These are phyloP conservation scores for Populus tremula DNA, from an alignment of 345 rosid species.

Conservation along the genomic window DNA sequence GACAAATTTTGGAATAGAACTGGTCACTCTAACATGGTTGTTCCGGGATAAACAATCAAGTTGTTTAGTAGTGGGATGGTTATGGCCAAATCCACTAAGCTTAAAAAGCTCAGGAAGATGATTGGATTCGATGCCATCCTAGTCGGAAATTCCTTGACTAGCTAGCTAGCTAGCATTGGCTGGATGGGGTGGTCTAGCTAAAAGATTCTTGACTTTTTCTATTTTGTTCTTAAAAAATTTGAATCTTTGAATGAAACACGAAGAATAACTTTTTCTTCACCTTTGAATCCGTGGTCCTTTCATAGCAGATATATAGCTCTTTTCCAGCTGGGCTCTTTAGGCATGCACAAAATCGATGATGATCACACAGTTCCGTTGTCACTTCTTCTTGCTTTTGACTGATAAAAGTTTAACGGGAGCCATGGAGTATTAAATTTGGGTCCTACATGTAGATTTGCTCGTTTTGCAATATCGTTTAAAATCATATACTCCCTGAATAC, in stretches of 20 bases:
- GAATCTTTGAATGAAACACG: conserved; percentile 22
- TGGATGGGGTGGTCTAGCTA: conserved; percentile 24
- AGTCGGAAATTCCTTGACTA: conserved; percentile 12
- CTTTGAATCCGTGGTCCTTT: conserved; percentile 25
- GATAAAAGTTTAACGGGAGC: conserved; percentile 12
- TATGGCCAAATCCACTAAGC: conserved; percentile 36
- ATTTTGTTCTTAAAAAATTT: conserved; percentile 1
- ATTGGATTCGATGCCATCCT: conserved; percentile 42
- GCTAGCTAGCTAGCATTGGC: neutral
- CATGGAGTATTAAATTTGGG: conserved; percentile 7
- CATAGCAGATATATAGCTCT: neutral
- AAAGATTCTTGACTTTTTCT: conserved; percentile 24
- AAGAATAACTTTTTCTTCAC: neutral
- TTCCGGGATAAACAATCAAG: neutral
- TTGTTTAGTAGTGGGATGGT: conserved; percentile 21
- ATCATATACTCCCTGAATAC: neutral
- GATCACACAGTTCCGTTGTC: conserved; percentile 10
- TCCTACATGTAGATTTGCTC: conserved; percentile 23
- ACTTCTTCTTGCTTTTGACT: conserved; percentile 33
- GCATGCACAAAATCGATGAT: conserved; percentile 7
- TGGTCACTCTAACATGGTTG: neutral
- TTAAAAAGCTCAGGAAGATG: conserved; percentile 19
- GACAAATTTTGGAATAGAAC: conserved; percentile 10
- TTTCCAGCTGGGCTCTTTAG: conserved; percentile 5
- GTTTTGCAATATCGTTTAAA: conserved; percentile 22